Evolutionary conservation across 768 basidiomycete genomes (phyloP).

Genomic region (Lentinula aciculospora): DNA sequence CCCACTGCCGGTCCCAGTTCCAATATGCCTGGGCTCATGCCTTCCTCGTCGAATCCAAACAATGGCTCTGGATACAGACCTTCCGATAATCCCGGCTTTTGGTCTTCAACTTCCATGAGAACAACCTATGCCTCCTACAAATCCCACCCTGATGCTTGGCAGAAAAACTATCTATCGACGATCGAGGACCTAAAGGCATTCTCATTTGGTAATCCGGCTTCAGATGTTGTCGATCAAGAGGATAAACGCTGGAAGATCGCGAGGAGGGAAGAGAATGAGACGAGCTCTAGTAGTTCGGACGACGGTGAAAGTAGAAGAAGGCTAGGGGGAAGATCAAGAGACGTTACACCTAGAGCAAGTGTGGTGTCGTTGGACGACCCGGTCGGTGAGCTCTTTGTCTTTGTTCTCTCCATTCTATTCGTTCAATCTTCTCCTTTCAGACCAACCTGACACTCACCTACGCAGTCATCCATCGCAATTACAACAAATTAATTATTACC

Average conservation of each 20-base stretch:
- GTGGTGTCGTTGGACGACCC: background rate
- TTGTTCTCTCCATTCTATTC: background rate
- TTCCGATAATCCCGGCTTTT: background rate
- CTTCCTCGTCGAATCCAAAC: no score
- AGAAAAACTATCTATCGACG: background rate
- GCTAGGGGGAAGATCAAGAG: background rate
- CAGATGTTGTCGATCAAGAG: background rate
- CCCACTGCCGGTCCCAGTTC: background rate
- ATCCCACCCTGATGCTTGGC: background rate
- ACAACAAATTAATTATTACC: background rate
- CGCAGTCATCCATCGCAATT: slow-evolving; percentile 8
- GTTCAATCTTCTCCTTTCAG: background rate
- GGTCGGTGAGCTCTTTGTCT: background rate
- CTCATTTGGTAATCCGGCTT: background rate
- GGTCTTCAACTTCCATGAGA: background rate
- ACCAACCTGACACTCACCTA: background rate
- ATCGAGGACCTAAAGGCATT: background rate
- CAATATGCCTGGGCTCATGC: background rate
- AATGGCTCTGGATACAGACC: background rate
- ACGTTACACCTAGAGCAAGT: background rate
- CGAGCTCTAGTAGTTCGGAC: slow-evolving; percentile 3
- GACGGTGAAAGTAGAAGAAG: background rate
- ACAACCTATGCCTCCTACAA: background rate
- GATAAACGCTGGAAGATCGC: background rate
- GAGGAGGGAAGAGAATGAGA: background rate